A percentile compares a stretch with the other conserved stretches of the same genome.
Evolutionary conservation across 768 basidiomycete species (phyloP).

Genomic region (Hericium erinaceus): DNA sequence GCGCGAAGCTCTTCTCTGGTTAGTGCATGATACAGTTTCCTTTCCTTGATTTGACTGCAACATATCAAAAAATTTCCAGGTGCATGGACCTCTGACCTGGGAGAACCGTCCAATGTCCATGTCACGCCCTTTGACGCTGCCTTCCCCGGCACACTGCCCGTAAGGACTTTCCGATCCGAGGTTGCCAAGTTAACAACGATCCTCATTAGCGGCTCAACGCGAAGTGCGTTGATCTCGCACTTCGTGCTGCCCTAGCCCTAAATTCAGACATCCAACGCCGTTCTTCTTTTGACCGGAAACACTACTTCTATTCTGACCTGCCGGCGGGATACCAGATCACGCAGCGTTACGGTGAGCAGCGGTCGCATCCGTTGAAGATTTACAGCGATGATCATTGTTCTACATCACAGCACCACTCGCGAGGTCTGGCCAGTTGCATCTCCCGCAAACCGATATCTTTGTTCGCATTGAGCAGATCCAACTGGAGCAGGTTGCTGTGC

Average conservation of each 20-base stretch:
- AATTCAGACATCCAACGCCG: conserved; percentile 49
- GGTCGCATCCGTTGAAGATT: neutral
- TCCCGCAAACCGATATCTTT: conserved; percentile 29
- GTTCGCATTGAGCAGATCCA: conserved; percentile 94
- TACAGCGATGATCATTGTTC: conserved; percentile 1
- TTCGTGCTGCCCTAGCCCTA: conserved; percentile 76
- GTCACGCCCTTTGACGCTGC: conserved; percentile 81
- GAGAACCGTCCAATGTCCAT: conserved; percentile 58
- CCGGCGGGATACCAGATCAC: conserved; percentile 97
- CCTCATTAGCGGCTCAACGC: conserved; percentile 45
- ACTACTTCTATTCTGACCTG: conserved; percentile 95
- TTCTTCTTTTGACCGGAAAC: conserved; percentile 92
- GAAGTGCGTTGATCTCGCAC: conserved; percentile 67
- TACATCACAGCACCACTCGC: conserved; percentile 69
- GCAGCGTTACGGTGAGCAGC: conserved; percentile 71
- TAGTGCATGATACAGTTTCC: conserved; percentile 14
- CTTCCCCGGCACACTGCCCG: conserved; percentile 89
- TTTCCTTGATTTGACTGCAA: neutral
- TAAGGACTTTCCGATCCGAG: conserved; percentile 28
- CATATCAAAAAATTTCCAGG: conserved; percentile 22
- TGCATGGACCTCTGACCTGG: conserved; percentile 31
- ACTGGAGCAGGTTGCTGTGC: conserved; percentile 66
- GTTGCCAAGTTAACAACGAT: neutral
- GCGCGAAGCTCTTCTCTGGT: conserved; percentile 84
- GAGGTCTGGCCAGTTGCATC: conserved; percentile 45